Conservation (phyloP, 495 filamentous ascomycete species). For the Talaromyces proteolyticus region DNA sequence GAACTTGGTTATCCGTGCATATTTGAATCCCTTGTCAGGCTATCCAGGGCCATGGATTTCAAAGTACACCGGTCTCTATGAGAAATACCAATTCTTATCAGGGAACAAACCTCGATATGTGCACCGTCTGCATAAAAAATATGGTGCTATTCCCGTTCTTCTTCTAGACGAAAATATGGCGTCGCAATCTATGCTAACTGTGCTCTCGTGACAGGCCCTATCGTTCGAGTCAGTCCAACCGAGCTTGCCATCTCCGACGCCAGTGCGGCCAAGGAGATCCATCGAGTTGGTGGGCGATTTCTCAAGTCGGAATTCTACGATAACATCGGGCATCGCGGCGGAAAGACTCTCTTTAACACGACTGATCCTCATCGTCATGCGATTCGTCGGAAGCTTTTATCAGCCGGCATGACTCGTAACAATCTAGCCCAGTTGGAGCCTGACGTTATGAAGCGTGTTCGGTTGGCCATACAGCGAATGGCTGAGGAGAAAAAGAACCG, state of each 20-base stretch:
- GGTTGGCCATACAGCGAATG: conserved; percentile 27
- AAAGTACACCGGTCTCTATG: conserved; percentile 25
- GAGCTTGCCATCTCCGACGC: conserved; percentile 34
- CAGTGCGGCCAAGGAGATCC: conserved; percentile 28
- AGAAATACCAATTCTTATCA: conserved; percentile 24
- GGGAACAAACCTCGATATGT: conserved; percentile 28
- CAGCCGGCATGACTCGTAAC: conserved; percentile 32
- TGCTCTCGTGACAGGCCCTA: conserved; percentile 22
- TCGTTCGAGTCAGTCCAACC: conserved; percentile 32
- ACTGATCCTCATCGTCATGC: conserved; percentile 23
- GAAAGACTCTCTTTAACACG: conserved; percentile 27
- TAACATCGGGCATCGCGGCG: conserved; percentile 7
- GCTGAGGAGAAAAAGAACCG: conserved; percentile 20
- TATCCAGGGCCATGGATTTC: conserved; percentile 21
- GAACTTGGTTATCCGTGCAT: neutral
- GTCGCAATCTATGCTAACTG: neutral
- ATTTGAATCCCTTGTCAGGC: conserved; percentile 10
- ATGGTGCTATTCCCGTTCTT: conserved; percentile 22
- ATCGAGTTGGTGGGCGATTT: conserved; percentile 24
- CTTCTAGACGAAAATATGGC: neutral
- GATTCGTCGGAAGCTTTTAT: conserved; percentile 25
- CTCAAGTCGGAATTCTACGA: conserved; percentile 18
- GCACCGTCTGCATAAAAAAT: conserved; percentile 35
- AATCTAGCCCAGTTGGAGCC: conserved; percentile 24
- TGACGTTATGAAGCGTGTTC: conserved; percentile 18